phyloP scores from a whole-genome alignment of 306 rosid genomes.

The Vicia sativa region DNA sequence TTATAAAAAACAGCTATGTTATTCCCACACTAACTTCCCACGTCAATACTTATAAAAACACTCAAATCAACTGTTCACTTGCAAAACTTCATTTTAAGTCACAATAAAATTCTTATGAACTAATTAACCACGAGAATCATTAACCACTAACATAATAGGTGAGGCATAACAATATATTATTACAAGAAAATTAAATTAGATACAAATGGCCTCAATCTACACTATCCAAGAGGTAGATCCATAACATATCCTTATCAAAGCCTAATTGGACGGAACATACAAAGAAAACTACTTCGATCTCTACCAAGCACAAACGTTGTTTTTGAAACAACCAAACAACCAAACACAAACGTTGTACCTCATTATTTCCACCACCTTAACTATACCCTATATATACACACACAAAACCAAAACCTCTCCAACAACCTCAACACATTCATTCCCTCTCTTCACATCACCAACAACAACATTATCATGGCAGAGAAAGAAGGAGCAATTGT shows the following conservation, averaged over 20 bases:
- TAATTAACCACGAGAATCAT: no score
- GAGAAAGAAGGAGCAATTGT: conserved; percentile 79
- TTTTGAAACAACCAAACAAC: neutral
- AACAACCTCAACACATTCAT: conserved; percentile 6
- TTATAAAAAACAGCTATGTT: no score
- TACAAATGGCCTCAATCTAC: neutral
- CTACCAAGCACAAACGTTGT: conserved; percentile 8
- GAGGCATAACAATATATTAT: no score
- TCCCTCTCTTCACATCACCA: neutral
- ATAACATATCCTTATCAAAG: neutral
- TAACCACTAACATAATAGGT: no score
- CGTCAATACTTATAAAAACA: no score
- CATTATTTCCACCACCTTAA: neutral
- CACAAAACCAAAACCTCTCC: neutral
- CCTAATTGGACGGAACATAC: conserved; percentile 5
- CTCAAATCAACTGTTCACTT: no score
- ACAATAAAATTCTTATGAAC: no score
- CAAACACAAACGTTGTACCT: neutral
- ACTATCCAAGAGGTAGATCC: neutral
- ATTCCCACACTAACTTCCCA: no score
- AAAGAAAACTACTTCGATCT: neutral
- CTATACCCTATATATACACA: conserved; percentile 28
- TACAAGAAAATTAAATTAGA: neutral
- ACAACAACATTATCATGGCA: conserved; percentile 46
- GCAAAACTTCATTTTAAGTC: no score